phyloP scores from a whole-genome alignment of 192 early-diverging fungal species.

The Phycomyces blakesleeanus region DNA sequence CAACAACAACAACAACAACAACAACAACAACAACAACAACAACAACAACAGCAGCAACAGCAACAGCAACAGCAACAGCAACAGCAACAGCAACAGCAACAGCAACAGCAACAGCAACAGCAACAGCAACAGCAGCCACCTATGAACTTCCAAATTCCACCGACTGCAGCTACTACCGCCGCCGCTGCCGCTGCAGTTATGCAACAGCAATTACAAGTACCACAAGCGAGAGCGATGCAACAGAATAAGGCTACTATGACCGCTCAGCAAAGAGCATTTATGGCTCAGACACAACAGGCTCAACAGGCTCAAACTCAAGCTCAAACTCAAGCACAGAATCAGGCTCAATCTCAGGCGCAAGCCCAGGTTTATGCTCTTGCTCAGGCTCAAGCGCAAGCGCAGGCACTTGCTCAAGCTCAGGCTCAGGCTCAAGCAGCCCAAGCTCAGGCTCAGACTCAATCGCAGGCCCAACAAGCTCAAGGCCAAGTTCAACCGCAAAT shows the following conservation, averaged over 20 bases:
- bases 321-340: not conserved
- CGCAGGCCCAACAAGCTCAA: slow-evolving; percentile 16
- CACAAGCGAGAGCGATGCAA: slow-evolving; percentile 16
- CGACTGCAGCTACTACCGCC: slow-evolving; percentile 1
- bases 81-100: not conserved
- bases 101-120: slow-evolving; percentile 7
- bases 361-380: too few relatives aligned
- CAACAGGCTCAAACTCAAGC: slow-evolving; percentile 12
- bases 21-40: slow-evolving; percentile 8
- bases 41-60: not conserved
- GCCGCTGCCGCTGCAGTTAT: not conserved
- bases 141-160: not conserved
- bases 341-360: slow-evolving; percentile 20
- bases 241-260: slow-evolving; percentile 8
- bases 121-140: slow-evolving; percentile 5
- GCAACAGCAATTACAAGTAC: slow-evolving; percentile 24
- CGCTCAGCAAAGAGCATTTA: not conserved
- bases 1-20: slow-evolving; percentile 18
- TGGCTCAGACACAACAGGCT: slow-evolving; percentile 16
- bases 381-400: slow-evolving; percentile 9
- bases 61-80: not conserved
- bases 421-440: slow-evolving; percentile 19
- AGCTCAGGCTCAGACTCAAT: slow-evolving; percentile 13
- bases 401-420: slow-evolving; percentile 19
- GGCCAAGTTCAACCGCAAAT: not conserved